phyloP scores from a whole-genome alignment of 2,329 filamentous ascomycete genomes.

The Ophiostoma novo-ulmi region DNA sequence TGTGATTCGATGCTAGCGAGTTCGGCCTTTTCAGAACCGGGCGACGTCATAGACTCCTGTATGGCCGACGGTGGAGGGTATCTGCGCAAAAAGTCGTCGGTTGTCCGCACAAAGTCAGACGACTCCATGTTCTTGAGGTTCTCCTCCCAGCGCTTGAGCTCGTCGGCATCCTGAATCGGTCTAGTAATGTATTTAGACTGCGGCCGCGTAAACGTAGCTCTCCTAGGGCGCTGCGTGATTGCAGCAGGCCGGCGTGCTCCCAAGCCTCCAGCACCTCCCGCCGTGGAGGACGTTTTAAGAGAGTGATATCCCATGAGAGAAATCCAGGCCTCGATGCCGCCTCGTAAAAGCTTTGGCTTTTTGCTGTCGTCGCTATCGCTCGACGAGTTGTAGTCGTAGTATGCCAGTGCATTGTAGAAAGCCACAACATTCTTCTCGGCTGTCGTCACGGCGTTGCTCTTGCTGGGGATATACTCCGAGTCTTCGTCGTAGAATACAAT shows the following conservation, averaged over 20 bases:
- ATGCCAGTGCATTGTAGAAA: slow-evolving; percentile 71
- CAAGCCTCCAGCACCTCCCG: slow-evolving; percentile 13
- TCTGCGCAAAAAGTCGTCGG: slow-evolving; percentile 77
- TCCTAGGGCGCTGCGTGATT: slow-evolving; percentile 17
- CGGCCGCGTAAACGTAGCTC: slow-evolving; percentile 33
- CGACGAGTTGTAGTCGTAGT: slow-evolving; percentile 61
- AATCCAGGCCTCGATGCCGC: slow-evolving; percentile 81
- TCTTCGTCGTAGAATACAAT: slow-evolving; percentile 85
- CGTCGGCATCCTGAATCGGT: slow-evolving; percentile 67
- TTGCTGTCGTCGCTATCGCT: slow-evolving; percentile 34
- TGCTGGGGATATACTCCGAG: slow-evolving; percentile 49
- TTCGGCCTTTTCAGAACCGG: slow-evolving; percentile 23
- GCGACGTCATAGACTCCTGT: slow-evolving; percentile 56
- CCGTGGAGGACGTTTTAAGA: slow-evolving; percentile 41
- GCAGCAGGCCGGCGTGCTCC: slow-evolving; percentile 19
- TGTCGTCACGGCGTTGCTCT: slow-evolving; percentile 25
- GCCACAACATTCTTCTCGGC: slow-evolving; percentile 57
- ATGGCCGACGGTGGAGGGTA: slow-evolving; percentile 66
- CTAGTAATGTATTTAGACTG: slow-evolving; percentile 50
- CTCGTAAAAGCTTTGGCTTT: slow-evolving; percentile 70
- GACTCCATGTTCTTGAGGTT: slow-evolving; percentile 55
- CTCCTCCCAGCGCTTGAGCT: slow-evolving; percentile 75
- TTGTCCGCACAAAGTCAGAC: slow-evolving; percentile 59
- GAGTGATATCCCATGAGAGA: slow-evolving; percentile 71
- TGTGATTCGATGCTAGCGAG: slow-evolving; percentile 7